Percentiles rank a stretch among this genome's conserved stretches.
phyloP scores from a whole-genome alignment of 2,329 filamentous ascomycete species.

The Scleromitrula shiraiana region DNA sequence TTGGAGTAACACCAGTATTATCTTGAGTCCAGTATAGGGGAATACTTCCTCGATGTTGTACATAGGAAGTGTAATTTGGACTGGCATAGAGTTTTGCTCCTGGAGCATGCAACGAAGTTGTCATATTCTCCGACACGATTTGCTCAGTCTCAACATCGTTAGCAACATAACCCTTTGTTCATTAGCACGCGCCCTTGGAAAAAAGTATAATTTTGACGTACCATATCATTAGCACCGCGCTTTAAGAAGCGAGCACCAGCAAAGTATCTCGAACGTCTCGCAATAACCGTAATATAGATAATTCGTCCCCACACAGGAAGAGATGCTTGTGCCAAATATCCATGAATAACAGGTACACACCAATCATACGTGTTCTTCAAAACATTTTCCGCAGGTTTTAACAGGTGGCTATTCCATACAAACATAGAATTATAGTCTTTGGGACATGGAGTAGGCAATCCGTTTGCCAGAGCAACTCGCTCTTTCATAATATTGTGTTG shows the following conservation, averaged over 20 bases:
- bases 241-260: constrained; percentile 92
- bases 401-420: constrained; percentile 89
- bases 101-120: constrained; percentile 90
- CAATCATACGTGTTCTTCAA: constrained; percentile 85
- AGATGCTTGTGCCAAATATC: constrained; percentile 87
- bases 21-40: constrained; percentile 97
- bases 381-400: constrained; percentile 62
- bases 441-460: constrained; percentile 47
- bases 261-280: constrained; percentile 83
- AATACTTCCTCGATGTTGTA: constrained; percentile 94
- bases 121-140: constrained; percentile 89
- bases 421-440: constrained; percentile 89
- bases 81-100: constrained; percentile 79
- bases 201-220: constrained; percentile 26
- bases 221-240: constrained; percentile 82
- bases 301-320: constrained; percentile 80
- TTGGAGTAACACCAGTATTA: constrained; percentile 87
- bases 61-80: constrained; percentile 89
- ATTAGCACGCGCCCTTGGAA: constrained; percentile 9
- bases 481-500: constrained; percentile 88
- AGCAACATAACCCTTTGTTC: constrained; percentile 68
- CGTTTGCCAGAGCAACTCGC: constrained; percentile 60
- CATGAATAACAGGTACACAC: constrained; percentile 93
- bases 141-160: constrained; percentile 99
- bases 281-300: constrained; percentile 90